Percentiles rank a stretch among this genome's conserved stretches.
Conservation (phyloP, 306 rosid genomes). For the Inga laurina region DNA sequence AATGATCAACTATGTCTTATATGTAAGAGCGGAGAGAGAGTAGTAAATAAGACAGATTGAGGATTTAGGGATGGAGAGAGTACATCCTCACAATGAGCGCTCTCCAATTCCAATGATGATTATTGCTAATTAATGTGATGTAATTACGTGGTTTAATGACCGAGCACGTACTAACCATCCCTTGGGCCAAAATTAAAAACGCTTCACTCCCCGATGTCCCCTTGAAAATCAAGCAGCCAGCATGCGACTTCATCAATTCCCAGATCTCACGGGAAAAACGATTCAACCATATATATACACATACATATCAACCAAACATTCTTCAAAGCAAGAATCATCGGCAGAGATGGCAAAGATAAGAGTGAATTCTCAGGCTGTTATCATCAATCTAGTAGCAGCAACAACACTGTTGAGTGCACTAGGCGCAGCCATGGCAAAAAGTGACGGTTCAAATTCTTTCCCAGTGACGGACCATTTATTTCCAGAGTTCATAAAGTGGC, state of each 20-base stretch:
- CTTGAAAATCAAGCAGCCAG: neutral
- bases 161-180: neutral
- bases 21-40: too few relatives aligned
- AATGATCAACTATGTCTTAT: rapidly evolving
- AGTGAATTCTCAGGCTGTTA: neutral
- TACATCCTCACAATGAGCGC: too few relatives aligned
- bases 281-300: constrained; percentile 1
- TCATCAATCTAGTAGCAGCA: neutral
- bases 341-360: constrained; percentile 9
- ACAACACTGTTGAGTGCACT: constrained; percentile 6
- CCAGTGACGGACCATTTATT: constrained; percentile 17
- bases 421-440: neutral
- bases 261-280: neutral
- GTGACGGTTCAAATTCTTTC: constrained; percentile 17
- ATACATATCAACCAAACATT: neutral
- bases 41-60: too few relatives aligned
- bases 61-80: too few relatives aligned
- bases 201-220: neutral
- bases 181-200: neutral
- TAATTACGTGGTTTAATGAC: constrained; percentile 12
- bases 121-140: neutral
- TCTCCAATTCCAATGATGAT: neutral
- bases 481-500: constrained; percentile 51
- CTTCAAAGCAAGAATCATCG: neutral
- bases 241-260: constrained; percentile 32